A percentile compares a stretch with the other conserved stretches of the same genome.
phyloP scores from a whole-genome alignment of 495 filamentous ascomycete genomes.

The Aspergillus olivimuriae region DNA sequence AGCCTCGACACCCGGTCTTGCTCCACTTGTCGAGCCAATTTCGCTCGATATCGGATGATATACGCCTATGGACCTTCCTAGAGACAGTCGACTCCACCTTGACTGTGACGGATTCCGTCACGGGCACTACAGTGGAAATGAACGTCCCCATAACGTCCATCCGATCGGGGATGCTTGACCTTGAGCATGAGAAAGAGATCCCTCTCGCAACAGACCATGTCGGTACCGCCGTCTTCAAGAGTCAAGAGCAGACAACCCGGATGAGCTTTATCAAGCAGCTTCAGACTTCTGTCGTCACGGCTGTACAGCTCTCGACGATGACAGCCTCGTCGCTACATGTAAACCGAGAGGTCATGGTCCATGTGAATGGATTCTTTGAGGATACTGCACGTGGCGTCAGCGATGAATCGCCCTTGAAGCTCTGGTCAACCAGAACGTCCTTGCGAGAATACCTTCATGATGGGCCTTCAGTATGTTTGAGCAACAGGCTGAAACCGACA shows the following conservation, averaged over 20 bases:
- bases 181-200: slow-evolving; percentile 50
- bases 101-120: slow-evolving; percentile 33
- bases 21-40: slow-evolving; percentile 50
- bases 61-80: slow-evolving; percentile 62
- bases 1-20: slow-evolving; percentile 41
- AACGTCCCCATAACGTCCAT: slow-evolving; percentile 58
- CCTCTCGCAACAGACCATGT: slow-evolving; percentile 53
- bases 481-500: slow-evolving; percentile 21
- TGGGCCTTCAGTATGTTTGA: slow-evolving; percentile 27
- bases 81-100: slow-evolving; percentile 58
- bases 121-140: slow-evolving; percentile 25
- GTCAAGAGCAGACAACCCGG: slow-evolving; percentile 40
- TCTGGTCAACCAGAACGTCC: slow-evolving; percentile 47
- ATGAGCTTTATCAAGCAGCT: slow-evolving; percentile 45
- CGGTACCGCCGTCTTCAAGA: slow-evolving; percentile 51
- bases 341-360: slow-evolving; percentile 47
- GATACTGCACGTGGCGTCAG: slow-evolving; percentile 38
- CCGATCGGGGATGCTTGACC: slow-evolving; percentile 49
- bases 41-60: slow-evolving; percentile 51
- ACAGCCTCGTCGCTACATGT: slow-evolving; percentile 40
- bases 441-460: slow-evolving; percentile 39
- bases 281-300: slow-evolving; percentile 34
- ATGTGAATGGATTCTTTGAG: slow-evolving; percentile 57
- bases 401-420: slow-evolving; percentile 38
- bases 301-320: slow-evolving; percentile 30